Evolutionary conservation across 768 basidiomycete genomes (phyloP), one percentile per base, ranked within the genome.

Genomic region (Termitomyces heimii): DNA sequence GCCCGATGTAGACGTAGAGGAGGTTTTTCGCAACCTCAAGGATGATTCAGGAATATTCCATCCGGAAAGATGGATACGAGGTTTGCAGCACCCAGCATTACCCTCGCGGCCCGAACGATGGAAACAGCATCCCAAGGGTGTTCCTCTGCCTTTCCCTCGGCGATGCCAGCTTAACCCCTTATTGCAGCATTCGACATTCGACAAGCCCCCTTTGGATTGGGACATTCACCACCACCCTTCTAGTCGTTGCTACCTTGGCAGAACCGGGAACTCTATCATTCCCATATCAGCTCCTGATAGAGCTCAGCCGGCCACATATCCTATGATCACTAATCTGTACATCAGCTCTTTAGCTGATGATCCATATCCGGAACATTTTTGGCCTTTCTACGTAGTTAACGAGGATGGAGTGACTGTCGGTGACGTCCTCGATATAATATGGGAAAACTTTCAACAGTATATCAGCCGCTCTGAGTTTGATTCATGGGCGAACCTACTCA

Each of bases 261-360:
- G 69, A 14, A 66, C 68, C 34, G 50, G 50, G n/a, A 49, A 64
- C 24, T 61, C 62, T 7, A 56, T 67, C 6, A 67, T 75, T 45
- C 70, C 71, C 3, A 66, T 76, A 45, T 59, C 68, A 16, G 57
- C 65, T 1, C 64, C 71, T 3, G 79, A 81, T 59, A 63, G 68
- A 47, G 70, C 77, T n/a, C 82, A 86, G 65, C 83, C 85, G 0
- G 85, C 85, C n/a, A 85, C 85, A 8, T 78, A 69, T 64, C 86
- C 86, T 0, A 78, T 84, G 57, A 69, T 85, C 45, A 79, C 80
- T 8, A 74, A 78, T 56, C 76, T 88, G 76, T 75, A 74, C 61
- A 78, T 88, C 67, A 75, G 73, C 56, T 75, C 69, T 3, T 71
- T 85, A 24, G 82, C 78, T 20, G 81, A 80, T 49, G 81, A 83